A percentile compares a stretch with the other conserved stretches of the same genome.
These are phyloP conservation scores for Trichoderma arundinaceum DNA, from an alignment of 2,329 filamentous ascomycete genomes.

Conservation along the genomic window DNA sequence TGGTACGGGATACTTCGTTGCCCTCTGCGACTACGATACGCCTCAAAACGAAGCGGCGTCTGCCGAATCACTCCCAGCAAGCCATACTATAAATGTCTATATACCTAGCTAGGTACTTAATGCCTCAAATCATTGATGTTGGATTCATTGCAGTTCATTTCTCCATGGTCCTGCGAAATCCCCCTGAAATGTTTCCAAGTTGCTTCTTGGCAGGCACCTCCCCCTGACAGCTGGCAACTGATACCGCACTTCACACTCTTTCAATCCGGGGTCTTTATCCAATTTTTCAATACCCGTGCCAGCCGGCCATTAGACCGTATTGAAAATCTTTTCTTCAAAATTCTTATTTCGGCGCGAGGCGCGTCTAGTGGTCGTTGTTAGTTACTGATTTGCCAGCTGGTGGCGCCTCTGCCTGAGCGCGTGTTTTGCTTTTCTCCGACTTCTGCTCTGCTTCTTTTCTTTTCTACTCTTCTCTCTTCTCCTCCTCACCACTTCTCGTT, in stretches of 20 bases:
- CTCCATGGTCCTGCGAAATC: too few relatives aligned
- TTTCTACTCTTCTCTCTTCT: background rate
- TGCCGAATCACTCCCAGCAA: too few relatives aligned
- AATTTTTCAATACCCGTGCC: background rate
- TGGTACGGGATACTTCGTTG: too few relatives aligned
- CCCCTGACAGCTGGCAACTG: background rate
- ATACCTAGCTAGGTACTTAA: too few relatives aligned
- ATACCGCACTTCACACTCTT: background rate
- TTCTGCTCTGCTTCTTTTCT: background rate
- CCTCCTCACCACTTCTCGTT: background rate
- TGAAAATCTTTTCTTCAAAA: background rate
- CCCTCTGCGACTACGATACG: too few relatives aligned
- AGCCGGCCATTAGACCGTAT: background rate
- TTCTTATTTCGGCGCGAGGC: background rate
- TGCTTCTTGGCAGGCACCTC: background rate
- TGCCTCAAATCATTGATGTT: too few relatives aligned
- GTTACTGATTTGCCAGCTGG: slow-evolving; percentile 11
- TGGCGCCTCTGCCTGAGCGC: background rate
- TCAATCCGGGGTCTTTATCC: background rate
- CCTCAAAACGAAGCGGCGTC: too few relatives aligned
- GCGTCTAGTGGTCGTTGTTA: background rate
- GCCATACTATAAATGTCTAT: too few relatives aligned
- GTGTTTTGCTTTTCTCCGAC: background rate
- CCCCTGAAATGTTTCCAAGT: background rate
- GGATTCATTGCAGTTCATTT: too few relatives aligned